A percentile compares a stretch with the other conserved stretches of the same genome.
Evolutionary conservation across 1,139 yeast genomes (phyloP).

Genomic region (Kodamaea sp.): DNA sequence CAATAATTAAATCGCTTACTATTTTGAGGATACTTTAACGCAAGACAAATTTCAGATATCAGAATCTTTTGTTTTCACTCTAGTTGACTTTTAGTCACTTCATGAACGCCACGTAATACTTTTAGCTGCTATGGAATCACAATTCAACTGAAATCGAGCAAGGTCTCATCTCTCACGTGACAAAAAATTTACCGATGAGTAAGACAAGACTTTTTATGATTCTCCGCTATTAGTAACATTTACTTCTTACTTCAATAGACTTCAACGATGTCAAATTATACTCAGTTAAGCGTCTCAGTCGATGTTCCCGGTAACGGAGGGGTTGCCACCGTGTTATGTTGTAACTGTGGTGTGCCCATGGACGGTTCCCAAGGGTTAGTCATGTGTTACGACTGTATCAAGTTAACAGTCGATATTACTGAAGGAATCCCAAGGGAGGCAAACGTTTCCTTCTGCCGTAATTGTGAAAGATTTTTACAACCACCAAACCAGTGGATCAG

Average conservation of each 20-base stretch:
- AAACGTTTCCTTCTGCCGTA: conserved; percentile 88
- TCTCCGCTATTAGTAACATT: no score
- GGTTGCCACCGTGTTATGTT: conserved; percentile 88
- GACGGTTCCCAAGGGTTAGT: conserved; percentile 93
- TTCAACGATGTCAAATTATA: conserved; percentile 48
- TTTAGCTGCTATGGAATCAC: no score
- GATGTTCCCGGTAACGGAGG: conserved; percentile 21
- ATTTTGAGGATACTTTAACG: no score
- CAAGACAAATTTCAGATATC: no score
- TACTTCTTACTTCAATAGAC: no score
- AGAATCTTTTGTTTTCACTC: no score
- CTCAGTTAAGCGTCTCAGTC: conserved; percentile 39
- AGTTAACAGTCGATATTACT: conserved; percentile 89
- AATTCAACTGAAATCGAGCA: no score
- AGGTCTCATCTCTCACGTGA: conserved; percentile 2
- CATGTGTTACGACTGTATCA: conserved; percentile 97
- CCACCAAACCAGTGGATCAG: conserved; percentile 95
- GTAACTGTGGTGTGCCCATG: conserved; percentile 98
- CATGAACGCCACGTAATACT: no score
- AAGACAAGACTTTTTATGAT: not conserved
- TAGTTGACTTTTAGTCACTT: no score
- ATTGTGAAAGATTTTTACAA: conserved; percentile 93
- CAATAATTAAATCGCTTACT: no score
- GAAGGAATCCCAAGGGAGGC: conserved; percentile 97
- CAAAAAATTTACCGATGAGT: conserved; percentile 4